Conservation (phyloP, 495 filamentous ascomycete species). For the Collariella sp. region DNA sequence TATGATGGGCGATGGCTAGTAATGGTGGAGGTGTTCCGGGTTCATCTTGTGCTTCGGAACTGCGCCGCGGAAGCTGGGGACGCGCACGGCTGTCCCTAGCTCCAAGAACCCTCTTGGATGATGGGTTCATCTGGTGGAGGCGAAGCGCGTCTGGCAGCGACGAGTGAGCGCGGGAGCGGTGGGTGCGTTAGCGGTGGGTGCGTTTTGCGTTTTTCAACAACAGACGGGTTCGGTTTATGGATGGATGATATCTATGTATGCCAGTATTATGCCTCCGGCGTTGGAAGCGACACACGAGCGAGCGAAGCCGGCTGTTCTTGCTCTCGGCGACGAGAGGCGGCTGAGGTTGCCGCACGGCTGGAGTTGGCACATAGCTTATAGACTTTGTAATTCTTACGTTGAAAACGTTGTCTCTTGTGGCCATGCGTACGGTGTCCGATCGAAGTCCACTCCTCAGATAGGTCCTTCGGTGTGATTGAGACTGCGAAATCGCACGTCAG, state of each 20-base stretch:
- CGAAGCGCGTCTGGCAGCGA: no score
- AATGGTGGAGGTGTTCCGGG: conserved; percentile 1
- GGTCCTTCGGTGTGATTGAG: no score
- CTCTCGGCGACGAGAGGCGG: background rate
- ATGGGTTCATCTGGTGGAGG: no score
- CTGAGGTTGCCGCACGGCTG: background rate
- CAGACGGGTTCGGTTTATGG: background rate
- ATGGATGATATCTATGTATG: background rate
- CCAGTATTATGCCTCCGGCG: background rate
- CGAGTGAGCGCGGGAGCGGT: background rate
- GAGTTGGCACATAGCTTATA: conserved; percentile 17
- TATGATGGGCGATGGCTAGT: background rate
- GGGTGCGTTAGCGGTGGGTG: background rate
- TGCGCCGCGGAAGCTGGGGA: background rate
- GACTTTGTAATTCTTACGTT: conserved; percentile 19
- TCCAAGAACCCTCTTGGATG: background rate
- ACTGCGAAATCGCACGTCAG: no score
- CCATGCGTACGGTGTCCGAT: no score
- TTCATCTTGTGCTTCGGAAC: background rate
- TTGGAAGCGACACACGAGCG: background rate
- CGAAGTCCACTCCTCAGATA: no score
- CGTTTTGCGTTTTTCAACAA: background rate
- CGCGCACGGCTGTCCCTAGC: background rate
- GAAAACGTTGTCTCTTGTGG: background rate
- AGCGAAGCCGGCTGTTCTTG: background rate